phyloP scores from a whole-genome alignment of 768 basidiomycete species.

The Pleurotus djamor region DNA sequence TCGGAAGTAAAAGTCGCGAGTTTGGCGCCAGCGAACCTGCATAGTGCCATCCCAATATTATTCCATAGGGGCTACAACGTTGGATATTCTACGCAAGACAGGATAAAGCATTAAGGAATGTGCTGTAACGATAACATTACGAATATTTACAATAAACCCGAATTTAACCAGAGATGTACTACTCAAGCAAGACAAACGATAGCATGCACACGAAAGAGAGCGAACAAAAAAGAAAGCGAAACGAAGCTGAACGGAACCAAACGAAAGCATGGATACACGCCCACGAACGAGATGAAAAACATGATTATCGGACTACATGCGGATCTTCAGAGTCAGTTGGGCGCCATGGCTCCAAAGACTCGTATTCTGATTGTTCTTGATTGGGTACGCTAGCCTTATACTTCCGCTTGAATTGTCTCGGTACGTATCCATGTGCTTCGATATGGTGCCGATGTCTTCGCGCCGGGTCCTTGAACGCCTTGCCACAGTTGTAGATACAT shows the following conservation, averaged over 20 bases:
- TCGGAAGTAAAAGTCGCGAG: not conserved
- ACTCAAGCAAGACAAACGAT: not conserved
- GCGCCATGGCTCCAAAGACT: slow-evolving; percentile 14
- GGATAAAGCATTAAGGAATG: not conserved
- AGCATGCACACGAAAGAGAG: slow-evolving; percentile 5
- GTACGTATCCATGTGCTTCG: slow-evolving; percentile 47
- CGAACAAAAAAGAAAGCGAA: not conserved
- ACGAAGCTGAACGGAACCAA: not conserved
- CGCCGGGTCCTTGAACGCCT: slow-evolving; percentile 63
- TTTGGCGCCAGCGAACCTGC: not conserved
- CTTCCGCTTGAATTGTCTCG: slow-evolving; percentile 41
- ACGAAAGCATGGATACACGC: not conserved
- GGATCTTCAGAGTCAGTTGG: slow-evolving; percentile 1
- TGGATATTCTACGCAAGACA: not conserved
- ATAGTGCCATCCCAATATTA: not conserved
- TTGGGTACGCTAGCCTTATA: slow-evolving; percentile 23
- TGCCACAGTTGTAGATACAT: slow-evolving; percentile 48
- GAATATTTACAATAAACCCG: slow-evolving; percentile 1
- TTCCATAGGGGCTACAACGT: not conserved
- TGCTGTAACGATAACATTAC: not conserved
- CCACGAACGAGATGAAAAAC: not conserved
- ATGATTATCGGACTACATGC: slow-evolving; percentile 3
- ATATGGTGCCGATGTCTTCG: slow-evolving; percentile 60
- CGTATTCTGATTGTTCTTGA: slow-evolving; percentile 15
- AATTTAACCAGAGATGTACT: not conserved